Evolutionary conservation across 2,329 filamentous ascomycete species (phyloP), one percentile per base, ranked within the genome.

Genomic region (Epichloe hybrida): DNA sequence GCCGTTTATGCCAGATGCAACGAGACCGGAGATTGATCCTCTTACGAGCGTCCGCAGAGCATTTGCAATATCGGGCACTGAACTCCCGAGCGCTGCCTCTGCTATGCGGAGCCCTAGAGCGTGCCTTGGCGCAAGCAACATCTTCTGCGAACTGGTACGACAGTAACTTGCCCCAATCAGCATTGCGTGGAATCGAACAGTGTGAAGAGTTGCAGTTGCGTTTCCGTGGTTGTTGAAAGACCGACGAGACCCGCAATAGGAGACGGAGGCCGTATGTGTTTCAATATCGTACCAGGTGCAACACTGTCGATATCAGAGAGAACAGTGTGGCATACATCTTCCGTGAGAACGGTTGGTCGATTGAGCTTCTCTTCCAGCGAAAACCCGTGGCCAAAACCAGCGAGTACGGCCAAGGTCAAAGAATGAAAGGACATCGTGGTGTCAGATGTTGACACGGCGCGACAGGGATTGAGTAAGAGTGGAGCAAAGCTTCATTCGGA

Each of bases 81-180:
- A 27, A 27, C 2, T 8, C 7, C 23, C 23, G 23, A 7, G 23
- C 23, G 23, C 23, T 27, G 7, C 58, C 5, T 59, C 60, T 13
- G 51, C 54, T 36, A 62, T 61, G 2, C 49, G 34, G 7, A 59
- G 50, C 44, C 58, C 58, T 0, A 54, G 59, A 8, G 60, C 59
- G 46, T 61, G 62, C 6, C 35, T 48, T 4, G 57, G 56, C 48
- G n/a, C 12, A 15, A 41, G 39, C 39, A 41, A 5, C 39, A 20
- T 23, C 39, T 21, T 41, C 20, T 20, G 39, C 39, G 12, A 41
- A 11, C 5, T 20, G n/a, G 8, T 21, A 20, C 17, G n/a, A 41
- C 6, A 41, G 39, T 11, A 7, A 9, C 5, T 23, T 41, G 15
- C 39, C 20, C n/a, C 3, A 12, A 12, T 41, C 39, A 12, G 23